phyloP scores from a whole-genome alignment of 2,329 filamentous ascomycete species.

The Fonsecaea erecta region DNA sequence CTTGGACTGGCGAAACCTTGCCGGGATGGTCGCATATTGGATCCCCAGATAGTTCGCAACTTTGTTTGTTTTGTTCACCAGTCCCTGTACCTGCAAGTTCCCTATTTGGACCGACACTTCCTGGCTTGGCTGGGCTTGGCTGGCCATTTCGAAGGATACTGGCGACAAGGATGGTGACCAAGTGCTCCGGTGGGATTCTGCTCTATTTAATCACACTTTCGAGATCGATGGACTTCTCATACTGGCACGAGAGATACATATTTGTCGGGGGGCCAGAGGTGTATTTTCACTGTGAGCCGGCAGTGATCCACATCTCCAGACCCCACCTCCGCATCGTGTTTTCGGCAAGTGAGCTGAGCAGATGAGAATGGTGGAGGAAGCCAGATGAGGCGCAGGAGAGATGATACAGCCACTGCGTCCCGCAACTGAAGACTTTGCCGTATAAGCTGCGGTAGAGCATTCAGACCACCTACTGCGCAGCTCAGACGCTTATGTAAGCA shows the following conservation, averaged over 20 bases:
- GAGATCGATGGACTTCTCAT: not conserved
- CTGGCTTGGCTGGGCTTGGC: not conserved
- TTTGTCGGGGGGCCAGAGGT: not conserved
- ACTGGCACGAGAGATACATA: not conserved
- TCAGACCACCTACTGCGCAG: too few species aligned
- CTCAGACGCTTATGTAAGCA: too few species aligned
- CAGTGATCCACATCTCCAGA: not conserved
- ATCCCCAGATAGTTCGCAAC: conserved; percentile 45
- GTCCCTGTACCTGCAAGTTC: conserved; percentile 16
- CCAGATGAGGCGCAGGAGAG: not conserved
- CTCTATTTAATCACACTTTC: not conserved
- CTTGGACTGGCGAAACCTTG: conserved; percentile 42
- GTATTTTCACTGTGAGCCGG: not conserved
- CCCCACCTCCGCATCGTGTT: not conserved
- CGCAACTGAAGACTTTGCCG: not conserved
- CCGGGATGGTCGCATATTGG: conserved; percentile 44
- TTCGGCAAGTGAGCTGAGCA: not conserved
- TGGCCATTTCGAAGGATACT: not conserved
- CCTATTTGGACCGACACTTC: conserved; percentile 7
- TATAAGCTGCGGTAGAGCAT: not conserved
- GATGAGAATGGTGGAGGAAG: too few species aligned
- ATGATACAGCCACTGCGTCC: not conserved
- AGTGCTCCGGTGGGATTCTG: not conserved
- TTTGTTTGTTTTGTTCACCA: conserved; percentile 22
- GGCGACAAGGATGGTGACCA: not conserved